A percentile compares a stretch with the other conserved stretches of the same genome.
Evolutionary conservation across 805 yeast species (phyloP).

Genomic region (Suhomyces faveliae): DNA sequence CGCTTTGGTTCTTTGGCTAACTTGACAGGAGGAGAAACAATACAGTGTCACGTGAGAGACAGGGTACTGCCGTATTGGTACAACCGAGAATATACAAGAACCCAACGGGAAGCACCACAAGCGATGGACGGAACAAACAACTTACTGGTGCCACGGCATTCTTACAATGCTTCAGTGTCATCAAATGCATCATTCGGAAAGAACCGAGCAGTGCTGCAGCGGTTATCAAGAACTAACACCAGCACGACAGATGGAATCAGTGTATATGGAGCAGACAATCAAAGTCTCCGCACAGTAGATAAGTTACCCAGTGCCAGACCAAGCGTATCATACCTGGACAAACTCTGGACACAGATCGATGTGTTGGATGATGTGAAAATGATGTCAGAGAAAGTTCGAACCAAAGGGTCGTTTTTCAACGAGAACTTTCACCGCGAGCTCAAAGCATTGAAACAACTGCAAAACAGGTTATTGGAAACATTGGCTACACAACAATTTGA

Average conservation of each 20-base stretch:
- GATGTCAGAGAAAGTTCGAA: constrained; percentile 47
- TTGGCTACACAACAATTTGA: constrained; percentile 32
- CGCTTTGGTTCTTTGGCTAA: not conserved
- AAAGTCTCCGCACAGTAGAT: constrained; percentile 39
- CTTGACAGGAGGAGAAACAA: not conserved
- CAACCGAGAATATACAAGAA: not conserved
- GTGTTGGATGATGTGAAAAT: constrained; percentile 75
- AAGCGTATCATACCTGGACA: constrained; percentile 65
- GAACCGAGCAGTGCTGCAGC: not conserved
- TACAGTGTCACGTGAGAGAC: not conserved
- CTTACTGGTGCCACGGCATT: constrained; percentile 16
- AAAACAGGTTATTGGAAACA: constrained; percentile 38
- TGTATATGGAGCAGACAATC: constrained; percentile 7
- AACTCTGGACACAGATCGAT: constrained; percentile 84
- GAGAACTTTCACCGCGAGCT: constrained; percentile 51
- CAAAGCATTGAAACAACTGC: constrained; percentile 54
- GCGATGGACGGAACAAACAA: constrained; percentile 5
- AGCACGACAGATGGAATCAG: constrained; percentile 15
- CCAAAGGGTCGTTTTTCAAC: constrained; percentile 51
- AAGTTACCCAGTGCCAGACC: constrained; percentile 56
- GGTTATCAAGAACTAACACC: constrained; percentile 19
- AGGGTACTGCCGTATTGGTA: not conserved
- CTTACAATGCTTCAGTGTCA: constrained; percentile 12
- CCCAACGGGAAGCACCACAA: not conserved
- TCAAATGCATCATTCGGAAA: constrained; percentile 5